phyloP scores from a whole-genome alignment of 2,329 filamentous ascomycete species.

The Aspergillus japonicus region DNA sequence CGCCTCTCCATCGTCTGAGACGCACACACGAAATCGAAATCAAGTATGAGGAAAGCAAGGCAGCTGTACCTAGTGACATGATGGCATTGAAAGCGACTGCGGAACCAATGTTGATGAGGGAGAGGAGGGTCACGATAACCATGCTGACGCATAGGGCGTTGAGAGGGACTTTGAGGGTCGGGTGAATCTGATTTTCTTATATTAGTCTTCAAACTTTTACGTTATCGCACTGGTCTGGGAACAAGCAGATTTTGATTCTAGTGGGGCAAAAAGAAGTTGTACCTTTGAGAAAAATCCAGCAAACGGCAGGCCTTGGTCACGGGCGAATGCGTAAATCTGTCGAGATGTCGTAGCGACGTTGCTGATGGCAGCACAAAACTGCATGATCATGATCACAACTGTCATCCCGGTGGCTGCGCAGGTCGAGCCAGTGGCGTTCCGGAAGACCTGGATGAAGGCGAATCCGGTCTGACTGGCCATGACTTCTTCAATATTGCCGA shows the following conservation, averaged over 20 bases:
- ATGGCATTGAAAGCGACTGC: constrained; percentile 53
- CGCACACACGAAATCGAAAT: constrained; percentile 50
- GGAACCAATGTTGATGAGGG: constrained; percentile 54
- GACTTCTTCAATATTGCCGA: constrained; percentile 41
- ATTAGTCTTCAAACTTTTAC: neutral
- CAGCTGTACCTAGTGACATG: constrained; percentile 50
- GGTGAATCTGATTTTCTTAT: constrained; percentile 26
- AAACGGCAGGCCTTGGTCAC: constrained; percentile 42
- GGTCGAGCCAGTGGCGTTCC: constrained; percentile 17
- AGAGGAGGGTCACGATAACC: constrained; percentile 38
- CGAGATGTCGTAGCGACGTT: constrained; percentile 35
- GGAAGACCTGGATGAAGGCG: constrained; percentile 47
- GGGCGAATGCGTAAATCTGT: constrained; percentile 46
- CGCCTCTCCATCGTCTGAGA: constrained; percentile 34
- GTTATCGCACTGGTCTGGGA: too few relatives aligned
- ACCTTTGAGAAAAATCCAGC: constrained; percentile 20
- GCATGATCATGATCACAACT: constrained; percentile 38
- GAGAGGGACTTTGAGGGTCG: constrained; percentile 41
- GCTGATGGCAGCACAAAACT: constrained; percentile 39
- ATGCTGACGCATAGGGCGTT: constrained; percentile 38
- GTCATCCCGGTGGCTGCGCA: constrained; percentile 48
- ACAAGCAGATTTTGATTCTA: neutral
- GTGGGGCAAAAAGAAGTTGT: neutral
- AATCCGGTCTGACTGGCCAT: constrained; percentile 46
- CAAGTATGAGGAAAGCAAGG: constrained; percentile 52